Percentiles rank a stretch among this genome's conserved stretches.
These are phyloP conservation scores for Lagenaria siceraria DNA, from an alignment of 306 rosid species.

Conservation along the genomic window DNA sequence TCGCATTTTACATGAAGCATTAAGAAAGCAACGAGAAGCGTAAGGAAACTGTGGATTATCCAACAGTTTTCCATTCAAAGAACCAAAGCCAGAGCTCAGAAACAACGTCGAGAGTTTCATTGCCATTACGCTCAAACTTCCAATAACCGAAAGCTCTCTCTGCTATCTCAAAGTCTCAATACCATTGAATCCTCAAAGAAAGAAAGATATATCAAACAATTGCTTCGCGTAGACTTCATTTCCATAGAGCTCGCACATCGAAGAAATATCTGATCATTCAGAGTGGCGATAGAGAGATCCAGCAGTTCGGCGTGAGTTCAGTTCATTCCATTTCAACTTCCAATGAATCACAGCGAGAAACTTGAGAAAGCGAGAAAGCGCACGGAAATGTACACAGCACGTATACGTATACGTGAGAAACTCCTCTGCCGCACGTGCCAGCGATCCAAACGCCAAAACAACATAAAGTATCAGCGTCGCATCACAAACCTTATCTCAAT, in stretches of 20 bases:
- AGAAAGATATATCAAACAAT: not conserved
- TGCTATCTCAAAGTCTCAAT: not conserved
- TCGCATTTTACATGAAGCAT: conserved; percentile 44
- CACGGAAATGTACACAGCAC: not conserved
- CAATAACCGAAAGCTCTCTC: not conserved
- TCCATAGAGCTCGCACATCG: not conserved
- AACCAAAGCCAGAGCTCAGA: conserved; percentile 30
- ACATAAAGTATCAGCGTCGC: not conserved
- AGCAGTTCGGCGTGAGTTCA: not conserved
- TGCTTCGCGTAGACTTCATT: conserved; percentile 2
- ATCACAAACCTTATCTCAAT: not conserved
- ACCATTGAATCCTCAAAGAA: not conserved
- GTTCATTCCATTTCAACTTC: not conserved
- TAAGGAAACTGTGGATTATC: conserved; percentile 19
- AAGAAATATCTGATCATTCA: not conserved
- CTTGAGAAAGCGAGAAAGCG: not conserved
- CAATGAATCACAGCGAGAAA: not conserved
- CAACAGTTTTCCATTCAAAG: conserved; percentile 16
- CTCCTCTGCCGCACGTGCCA: not conserved
- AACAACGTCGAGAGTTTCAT: conserved; percentile 46
- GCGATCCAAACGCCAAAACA: not conserved
- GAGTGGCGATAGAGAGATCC: not conserved
- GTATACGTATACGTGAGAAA: not conserved
- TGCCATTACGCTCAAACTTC: conserved; percentile 28
- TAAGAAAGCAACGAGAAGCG: conserved; percentile 21